These are phyloP conservation scores for Hymenoscyphus infarciens DNA, from an alignment of 2,329 filamentous ascomycete genomes.

Conservation along the genomic window DNA sequence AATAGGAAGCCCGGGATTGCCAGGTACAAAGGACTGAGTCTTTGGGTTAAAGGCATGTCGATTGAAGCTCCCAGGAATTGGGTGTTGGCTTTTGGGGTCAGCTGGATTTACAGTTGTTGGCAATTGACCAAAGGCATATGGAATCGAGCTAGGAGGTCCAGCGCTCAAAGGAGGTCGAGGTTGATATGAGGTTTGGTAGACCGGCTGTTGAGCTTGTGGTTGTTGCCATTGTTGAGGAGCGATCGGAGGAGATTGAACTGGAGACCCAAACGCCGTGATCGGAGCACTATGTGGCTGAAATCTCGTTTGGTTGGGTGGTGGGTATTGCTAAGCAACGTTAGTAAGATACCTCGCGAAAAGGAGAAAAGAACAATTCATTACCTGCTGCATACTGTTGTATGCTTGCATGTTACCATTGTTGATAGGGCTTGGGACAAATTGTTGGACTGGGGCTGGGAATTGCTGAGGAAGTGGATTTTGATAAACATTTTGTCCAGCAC, in stretches of 20 bases:
- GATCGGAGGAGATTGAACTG: conserved; percentile 32
- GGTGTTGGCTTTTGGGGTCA: conserved; percentile 73
- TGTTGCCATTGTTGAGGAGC: conserved; percentile 33
- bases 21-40: conserved; percentile 85
- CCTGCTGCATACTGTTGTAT: conserved; percentile 31
- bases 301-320: conserved; percentile 29
- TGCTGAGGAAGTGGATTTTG: conserved; percentile 37
- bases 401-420: conserved; percentile 40
- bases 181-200: conserved; percentile 33
- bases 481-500: conserved; percentile 39
- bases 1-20: conserved; percentile 48
- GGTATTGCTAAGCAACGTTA: conserved; percentile 30
- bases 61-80: conserved; percentile 79
- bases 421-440: conserved; percentile 31
- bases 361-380: conserved; percentile 15
- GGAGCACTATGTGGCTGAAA: conserved; percentile 35
- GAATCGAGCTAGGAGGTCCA: conserved; percentile 38
- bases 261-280: conserved; percentile 34
- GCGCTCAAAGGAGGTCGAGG: conserved; percentile 26
- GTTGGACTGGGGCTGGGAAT: conserved; percentile 39
- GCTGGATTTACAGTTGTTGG: conserved; percentile 66
- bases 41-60: conserved; percentile 90
- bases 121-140: conserved; percentile 77
- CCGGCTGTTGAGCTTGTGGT: conserved; percentile 16
- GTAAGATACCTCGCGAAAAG: background rate